phyloP scores from a whole-genome alignment of 345 rosid species.

The Conringia planisiliqua region DNA sequence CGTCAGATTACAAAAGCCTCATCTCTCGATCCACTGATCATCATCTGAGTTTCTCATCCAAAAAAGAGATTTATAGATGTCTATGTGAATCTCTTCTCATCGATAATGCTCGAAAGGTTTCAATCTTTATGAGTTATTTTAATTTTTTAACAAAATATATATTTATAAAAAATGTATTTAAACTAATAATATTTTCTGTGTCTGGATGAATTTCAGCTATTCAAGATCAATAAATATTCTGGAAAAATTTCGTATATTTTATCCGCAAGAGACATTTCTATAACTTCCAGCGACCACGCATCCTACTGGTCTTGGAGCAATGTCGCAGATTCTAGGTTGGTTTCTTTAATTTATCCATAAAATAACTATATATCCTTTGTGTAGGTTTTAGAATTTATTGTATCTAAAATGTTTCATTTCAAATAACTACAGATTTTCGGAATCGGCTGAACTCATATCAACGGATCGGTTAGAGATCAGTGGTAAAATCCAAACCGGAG shows the following conservation, averaged over 20 bases:
- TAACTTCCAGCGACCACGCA: slow-evolving; percentile 47
- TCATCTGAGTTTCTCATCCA: too few species aligned
- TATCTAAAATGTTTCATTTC: not conserved
- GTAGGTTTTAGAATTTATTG: not conserved
- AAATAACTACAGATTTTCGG: slow-evolving; percentile 35
- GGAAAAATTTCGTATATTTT: slow-evolving; percentile 50
- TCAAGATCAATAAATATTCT: slow-evolving; percentile 52
- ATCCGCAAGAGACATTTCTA: slow-evolving; percentile 68
- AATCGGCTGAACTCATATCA: slow-evolving; percentile 42
- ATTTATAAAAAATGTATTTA: too few species aligned
- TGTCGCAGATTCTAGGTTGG: slow-evolving; percentile 51
- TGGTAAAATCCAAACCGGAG: slow-evolving; percentile 29
- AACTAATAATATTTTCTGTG: not conserved
- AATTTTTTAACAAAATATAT: too few species aligned
- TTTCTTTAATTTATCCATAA: not conserved
- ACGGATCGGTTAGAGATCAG: slow-evolving; percentile 47
- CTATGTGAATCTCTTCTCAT: too few species aligned
- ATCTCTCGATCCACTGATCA: too few species aligned
- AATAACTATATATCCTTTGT: not conserved
- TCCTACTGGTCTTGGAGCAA: slow-evolving; percentile 58
- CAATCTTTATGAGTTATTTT: too few species aligned
- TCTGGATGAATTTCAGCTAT: slow-evolving; percentile 39
- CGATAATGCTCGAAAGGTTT: too few species aligned
- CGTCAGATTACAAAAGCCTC: too few species aligned
- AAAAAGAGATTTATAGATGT: too few species aligned